Base-by-base conservation (phyloP, 768 basidiomycete species). In the Lyophyllum atratum region DNA sequence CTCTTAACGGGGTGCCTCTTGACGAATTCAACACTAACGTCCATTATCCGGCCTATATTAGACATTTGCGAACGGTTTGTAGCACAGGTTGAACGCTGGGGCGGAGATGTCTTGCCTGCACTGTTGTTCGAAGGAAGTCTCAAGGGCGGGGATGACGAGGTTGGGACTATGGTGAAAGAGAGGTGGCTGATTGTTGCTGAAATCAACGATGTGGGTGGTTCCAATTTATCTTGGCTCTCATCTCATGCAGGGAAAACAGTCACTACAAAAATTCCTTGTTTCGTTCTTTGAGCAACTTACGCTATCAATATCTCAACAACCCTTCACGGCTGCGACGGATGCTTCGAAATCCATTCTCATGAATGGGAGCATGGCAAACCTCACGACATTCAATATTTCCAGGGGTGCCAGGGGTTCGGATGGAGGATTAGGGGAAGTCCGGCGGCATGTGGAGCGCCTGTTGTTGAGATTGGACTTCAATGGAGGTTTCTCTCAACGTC, bases 51-150 rank as follows among this genome's bases (percentile, higher is more conserved):
- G 17, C 80, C 85, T 29, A 86, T 95, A 54, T 76, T 96, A 49
- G 91, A 93, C 61, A 78, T 89, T 9, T 95, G 93, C 68, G 93
- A 92, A 66, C 81, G 86, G 9, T 92, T 96, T 66, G 89, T 88
- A n/a, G 92, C 85, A 7, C 86, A 93, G 60, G 84, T 95, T 0
- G 94, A 95, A 70, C 76, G 93, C 51, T 97, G 94, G 94, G 93
- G 92, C 12, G 93, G 93, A 0, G 92, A 95, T 66, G 85, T 95
- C 9, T 74, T 95, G 2, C 94, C 94, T 12, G 91, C 88, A 0
- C 76, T 95, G 45, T 70, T 95, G 39, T 87, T 86, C 59, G 93
- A 94, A 67, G 92, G 91, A 14, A 92, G 89, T 66, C 65, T 93
- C 49, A 78, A 77, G 26, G 80, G 82, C 6, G 82, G 75, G 5